These are phyloP conservation scores for Boeremia lycopersici DNA, from an alignment of 2,329 filamentous ascomycete genomes.

Conservation along the genomic window DNA sequence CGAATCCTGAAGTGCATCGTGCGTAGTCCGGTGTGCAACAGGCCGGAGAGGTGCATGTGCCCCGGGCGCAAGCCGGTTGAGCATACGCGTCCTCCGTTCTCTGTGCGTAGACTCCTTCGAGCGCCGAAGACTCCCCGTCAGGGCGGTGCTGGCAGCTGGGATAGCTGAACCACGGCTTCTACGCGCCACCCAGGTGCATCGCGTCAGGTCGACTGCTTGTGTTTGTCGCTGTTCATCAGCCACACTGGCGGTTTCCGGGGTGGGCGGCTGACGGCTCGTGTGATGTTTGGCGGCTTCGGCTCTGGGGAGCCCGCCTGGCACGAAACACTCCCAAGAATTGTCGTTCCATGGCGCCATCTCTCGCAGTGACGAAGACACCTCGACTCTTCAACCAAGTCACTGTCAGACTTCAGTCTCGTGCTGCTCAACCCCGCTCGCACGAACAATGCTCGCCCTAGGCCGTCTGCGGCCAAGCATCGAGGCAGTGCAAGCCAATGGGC, in stretches of 20 bases:
- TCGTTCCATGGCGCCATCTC: background rate
- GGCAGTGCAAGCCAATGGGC: conserved; percentile 17
- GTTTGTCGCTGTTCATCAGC: background rate
- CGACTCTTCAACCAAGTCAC: background rate
- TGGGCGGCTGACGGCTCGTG: background rate
- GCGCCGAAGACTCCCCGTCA: background rate
- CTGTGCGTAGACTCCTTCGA: background rate
- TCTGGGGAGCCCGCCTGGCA: background rate
- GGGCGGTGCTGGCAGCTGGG: background rate
- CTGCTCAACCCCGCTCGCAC: conserved; percentile 3
- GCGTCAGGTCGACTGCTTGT: too few relatives aligned
- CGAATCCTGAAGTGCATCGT: background rate
- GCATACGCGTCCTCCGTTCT: conserved; percentile 6
- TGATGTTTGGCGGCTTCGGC: background rate
- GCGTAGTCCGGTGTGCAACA: conserved; percentile 1
- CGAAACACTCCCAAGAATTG: background rate
- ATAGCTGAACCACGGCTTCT: background rate
- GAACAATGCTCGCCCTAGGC: conserved; percentile 6
- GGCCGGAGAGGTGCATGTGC: background rate
- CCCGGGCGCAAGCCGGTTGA: background rate
- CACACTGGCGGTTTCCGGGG: background rate
- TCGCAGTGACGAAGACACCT: background rate
- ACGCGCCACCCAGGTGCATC: too few relatives aligned
- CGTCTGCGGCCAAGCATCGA: conserved; percentile 7
- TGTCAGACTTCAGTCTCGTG: background rate